These are phyloP conservation scores for Suillus cothurnatus DNA, from an alignment of 768 basidiomycete species.

Conservation along the genomic window DNA sequence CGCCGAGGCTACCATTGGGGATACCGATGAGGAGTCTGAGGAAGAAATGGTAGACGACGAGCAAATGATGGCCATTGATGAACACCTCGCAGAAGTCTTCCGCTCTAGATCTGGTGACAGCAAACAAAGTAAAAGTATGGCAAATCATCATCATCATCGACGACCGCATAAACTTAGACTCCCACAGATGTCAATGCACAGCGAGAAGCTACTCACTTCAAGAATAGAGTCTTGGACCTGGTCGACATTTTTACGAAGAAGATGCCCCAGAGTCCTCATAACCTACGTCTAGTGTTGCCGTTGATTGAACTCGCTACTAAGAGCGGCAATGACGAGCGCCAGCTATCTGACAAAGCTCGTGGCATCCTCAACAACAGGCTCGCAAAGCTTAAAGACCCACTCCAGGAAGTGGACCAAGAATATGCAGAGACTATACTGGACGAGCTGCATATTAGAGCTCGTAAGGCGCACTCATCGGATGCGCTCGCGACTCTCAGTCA, in stretches of 20 bases:
- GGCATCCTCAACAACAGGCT: constrained; percentile 77
- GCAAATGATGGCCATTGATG: constrained; percentile 96
- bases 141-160: neutral
- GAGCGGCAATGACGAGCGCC: constrained; percentile 75
- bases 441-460: constrained; percentile 72
- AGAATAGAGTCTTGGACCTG: constrained; percentile 94
- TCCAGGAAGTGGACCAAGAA: constrained; percentile 43
- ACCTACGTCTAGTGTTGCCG: constrained; percentile 70
- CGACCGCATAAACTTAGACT: constrained; percentile 2
- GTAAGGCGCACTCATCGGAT: constrained; percentile 63
- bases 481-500: constrained; percentile 64
- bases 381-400: constrained; percentile 66
- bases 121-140: constrained; percentile 64
- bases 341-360: constrained; percentile 86
- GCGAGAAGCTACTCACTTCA: constrained; percentile 93
- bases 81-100: constrained; percentile 89
- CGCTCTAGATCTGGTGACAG: constrained; percentile 61
- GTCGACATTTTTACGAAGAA: constrained; percentile 82
- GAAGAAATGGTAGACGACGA: constrained; percentile 92
- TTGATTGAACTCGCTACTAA: constrained; percentile 74
- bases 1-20: constrained; percentile 51
- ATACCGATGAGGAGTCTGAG: constrained; percentile 58
- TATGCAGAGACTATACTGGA: constrained; percentile 50
- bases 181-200: constrained; percentile 64
- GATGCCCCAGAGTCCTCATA: constrained; percentile 71